Conservation (phyloP, 2,329 filamentous ascomycete species). For the Sclerotinia glacialis region DNA sequence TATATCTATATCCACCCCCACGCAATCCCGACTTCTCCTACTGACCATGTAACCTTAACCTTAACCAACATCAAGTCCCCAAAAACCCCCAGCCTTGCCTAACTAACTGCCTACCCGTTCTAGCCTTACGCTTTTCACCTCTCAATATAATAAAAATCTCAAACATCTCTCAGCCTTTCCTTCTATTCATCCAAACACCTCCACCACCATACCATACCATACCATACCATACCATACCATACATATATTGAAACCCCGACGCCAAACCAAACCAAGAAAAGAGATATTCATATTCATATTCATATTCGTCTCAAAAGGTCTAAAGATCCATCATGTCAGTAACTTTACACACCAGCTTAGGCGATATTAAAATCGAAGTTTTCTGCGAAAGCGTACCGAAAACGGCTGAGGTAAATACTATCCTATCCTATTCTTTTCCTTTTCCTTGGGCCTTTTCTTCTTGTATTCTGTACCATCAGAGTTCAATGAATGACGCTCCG, state of each 20-base stretch:
- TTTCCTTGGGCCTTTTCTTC: not conserved
- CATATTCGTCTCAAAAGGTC: not conserved
- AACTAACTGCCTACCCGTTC: too few relatives aligned
- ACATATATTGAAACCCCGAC: not conserved
- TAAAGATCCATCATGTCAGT: constrained; percentile 51
- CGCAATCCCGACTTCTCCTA: too few relatives aligned
- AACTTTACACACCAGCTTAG: constrained; percentile 80
- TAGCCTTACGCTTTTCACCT: not conserved
- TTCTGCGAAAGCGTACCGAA: constrained; percentile 95
- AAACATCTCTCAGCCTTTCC: too few relatives aligned
- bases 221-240: not conserved
- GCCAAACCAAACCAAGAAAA: not conserved
- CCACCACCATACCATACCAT: not conserved
- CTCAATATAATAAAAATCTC: too few relatives aligned
- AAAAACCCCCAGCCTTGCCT: too few relatives aligned
- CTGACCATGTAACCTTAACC: too few relatives aligned
- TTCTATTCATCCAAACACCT: too few relatives aligned
- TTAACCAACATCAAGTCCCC: too few relatives aligned
- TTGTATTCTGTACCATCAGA: not conserved
- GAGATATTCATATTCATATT: too few relatives aligned
- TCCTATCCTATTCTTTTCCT: not conserved
- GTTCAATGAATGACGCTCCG: not conserved
- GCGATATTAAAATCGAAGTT: constrained; percentile 91
- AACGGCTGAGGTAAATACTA: constrained; percentile 68
- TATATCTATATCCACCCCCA: too few relatives aligned